phyloP scores from a whole-genome alignment of 345 rosid genomes.

The Psidium friedrichsthalianum region DNA sequence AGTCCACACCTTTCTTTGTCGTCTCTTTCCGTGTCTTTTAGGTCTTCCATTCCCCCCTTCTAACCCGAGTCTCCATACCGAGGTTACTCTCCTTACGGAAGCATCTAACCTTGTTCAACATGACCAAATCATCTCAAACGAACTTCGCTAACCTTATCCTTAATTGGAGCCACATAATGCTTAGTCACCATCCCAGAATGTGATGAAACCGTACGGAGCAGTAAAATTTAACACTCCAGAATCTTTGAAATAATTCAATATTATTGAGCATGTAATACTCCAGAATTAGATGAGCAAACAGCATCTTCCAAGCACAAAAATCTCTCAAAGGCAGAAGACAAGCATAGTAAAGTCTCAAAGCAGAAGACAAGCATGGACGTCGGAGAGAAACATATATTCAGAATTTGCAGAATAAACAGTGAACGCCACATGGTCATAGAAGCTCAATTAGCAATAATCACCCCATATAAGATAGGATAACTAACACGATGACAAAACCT shows the following conservation, averaged over 20 bases:
- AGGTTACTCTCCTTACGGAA: not conserved
- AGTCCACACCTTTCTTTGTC: not conserved
- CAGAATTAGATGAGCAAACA: not conserved
- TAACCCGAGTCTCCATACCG: not conserved
- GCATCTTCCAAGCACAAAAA: not conserved
- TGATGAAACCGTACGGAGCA: not conserved
- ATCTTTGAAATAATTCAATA: not conserved
- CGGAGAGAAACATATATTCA: not conserved
- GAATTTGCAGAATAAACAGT: not conserved
- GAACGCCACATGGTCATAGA: not conserved
- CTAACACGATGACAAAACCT: not conserved
- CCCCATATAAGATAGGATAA: not conserved
- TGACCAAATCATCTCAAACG: not conserved
- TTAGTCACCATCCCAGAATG: not conserved
- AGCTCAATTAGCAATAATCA: not conserved
- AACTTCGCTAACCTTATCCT: not conserved
- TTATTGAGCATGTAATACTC: not conserved
- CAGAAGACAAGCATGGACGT: not conserved
- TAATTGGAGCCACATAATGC: not conserved
- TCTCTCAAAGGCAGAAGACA: not conserved
- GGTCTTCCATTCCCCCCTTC: not conserved
- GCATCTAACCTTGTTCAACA: not conserved
- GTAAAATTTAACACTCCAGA: not conserved
- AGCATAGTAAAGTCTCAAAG: not conserved
- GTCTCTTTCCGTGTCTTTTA: not conserved